Percentiles rank a stretch among this genome's conserved stretches.
These are phyloP conservation scores for Pseudozyma sp. DNA, from an alignment of 1,284 basidiomycete genomes.

Conservation along the genomic window DNA sequence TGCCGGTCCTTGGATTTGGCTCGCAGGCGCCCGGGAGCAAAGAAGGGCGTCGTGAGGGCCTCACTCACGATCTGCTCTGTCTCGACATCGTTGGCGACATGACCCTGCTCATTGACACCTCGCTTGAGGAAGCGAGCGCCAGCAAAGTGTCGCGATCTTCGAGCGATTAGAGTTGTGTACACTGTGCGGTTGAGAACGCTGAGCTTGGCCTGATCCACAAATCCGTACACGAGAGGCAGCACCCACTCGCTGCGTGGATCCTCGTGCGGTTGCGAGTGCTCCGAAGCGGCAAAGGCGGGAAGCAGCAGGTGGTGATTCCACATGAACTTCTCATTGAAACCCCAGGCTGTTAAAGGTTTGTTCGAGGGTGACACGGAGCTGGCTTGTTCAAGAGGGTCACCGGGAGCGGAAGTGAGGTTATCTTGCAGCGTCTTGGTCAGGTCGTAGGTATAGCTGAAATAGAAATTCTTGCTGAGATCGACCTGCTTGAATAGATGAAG, in stretches of 20 bases:
- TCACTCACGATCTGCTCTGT: conserved; percentile 98
- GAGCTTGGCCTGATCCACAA: conserved; percentile 97
- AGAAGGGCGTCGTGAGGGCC: conserved; percentile 78
- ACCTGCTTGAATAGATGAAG: conserved; percentile 96
- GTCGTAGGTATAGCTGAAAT: conserved; percentile 98
- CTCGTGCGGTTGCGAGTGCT: conserved; percentile 28
- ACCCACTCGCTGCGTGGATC: conserved; percentile 78
- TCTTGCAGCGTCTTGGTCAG: conserved; percentile 93
- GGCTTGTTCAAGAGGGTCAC: conserved; percentile 66
- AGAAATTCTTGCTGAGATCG: conserved; percentile 98
- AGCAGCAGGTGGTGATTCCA: conserved; percentile 96
- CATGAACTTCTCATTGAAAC: conserved; percentile 88
- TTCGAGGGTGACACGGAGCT: conserved; percentile 38
- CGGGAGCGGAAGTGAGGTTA: conserved; percentile 77
- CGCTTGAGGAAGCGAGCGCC: conserved; percentile 95
- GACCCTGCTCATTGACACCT: conserved; percentile 88
- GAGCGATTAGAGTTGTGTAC: conserved; percentile 92
- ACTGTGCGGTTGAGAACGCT: conserved; percentile 89
- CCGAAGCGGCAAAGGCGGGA: conserved; percentile 71
- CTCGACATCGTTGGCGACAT: conserved; percentile 99
- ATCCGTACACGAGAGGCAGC: conserved; percentile 91
- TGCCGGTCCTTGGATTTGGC: conserved; percentile 24
- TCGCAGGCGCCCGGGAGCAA: conserved; percentile 47
- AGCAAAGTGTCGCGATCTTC: conserved; percentile 93
- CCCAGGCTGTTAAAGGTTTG: conserved; percentile 66